Base-by-base conservation (phyloP, 768 basidiomycete genomes). In the Suillus lakei region DNA sequence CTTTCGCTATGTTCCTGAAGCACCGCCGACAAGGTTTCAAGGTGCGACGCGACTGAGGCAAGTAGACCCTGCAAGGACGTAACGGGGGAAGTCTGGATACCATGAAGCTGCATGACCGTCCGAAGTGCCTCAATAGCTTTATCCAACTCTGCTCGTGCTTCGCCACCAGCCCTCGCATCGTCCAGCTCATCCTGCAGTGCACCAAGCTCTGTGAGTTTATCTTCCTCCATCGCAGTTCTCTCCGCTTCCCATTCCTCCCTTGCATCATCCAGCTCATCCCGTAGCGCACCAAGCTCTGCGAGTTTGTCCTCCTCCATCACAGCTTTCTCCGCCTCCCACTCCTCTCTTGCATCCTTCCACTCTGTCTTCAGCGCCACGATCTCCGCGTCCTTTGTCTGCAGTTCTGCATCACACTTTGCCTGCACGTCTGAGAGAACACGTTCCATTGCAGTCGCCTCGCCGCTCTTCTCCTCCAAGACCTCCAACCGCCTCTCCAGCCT, bases 71-170 rank as follows among this genome's bases (percentile, higher is more conserved):
- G 79, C 41, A 89, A 64, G 26, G 87, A 84, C 26, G 78, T 66
- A 64, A 89, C 86, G 60, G 82, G 78, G 18, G 85, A 82, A 16
- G 69, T 61, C 26, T 87, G 75, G 68, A 93, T 82, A 18, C 81
- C 82, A 70, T 91, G 85, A 41, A 80, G 80, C 68, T 84, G 84
- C 65, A 90, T 81, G 67, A 93, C 76, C 5, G 66, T 72, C 58
- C 82, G 83, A 38, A 93, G 71, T 16, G 81, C 76, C 5, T 79
- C 79, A 12, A 84, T 72, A 10, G 84, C 84, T 2, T 81, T 78
- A 55, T 87, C 84, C 28, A 91, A 73, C 68, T 91, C 87, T 58
- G 74, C 77, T 62, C 77, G 80, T 10, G 78, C 80, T 61, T 78
- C 79, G 26, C 69, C 71, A 61, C 77, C 79, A 8, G 77, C 80